These are phyloP conservation scores for Pulicaria dysenterica DNA, from an alignment of 129 eudicot species.

Conservation along the genomic window DNA sequence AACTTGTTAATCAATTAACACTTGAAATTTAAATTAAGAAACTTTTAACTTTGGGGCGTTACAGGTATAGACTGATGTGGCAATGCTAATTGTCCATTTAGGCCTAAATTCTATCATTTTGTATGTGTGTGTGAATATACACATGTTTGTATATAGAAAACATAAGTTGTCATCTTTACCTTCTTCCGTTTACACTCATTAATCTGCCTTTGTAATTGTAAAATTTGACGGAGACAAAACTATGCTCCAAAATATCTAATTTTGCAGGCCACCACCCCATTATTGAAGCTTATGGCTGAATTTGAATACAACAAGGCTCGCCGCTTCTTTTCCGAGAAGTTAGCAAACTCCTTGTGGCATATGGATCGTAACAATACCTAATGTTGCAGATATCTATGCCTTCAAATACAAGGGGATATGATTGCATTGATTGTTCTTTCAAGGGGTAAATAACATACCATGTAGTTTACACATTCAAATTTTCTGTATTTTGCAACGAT, in stretches of 20 bases:
- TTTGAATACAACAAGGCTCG: slow-evolving; percentile 91
- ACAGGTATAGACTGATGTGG: no score
- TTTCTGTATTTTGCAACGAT: slow-evolving; percentile 8
- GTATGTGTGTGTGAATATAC: no score
- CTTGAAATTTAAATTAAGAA: no score
- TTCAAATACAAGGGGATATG: slow-evolving; percentile 91
- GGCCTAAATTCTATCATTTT: no score
- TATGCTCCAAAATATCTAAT: not conserved
- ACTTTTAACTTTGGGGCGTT: no score
- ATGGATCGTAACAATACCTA: slow-evolving; percentile 78
- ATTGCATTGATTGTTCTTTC: slow-evolving; percentile 77
- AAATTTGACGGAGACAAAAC: no score
- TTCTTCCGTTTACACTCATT: no score
- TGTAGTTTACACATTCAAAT: slow-evolving; percentile 4
- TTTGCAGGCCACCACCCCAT: slow-evolving; percentile 89
- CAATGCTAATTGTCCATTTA: no score
- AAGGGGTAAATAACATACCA: slow-evolving; percentile 53
- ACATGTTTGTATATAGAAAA: no score
- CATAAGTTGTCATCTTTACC: no score
- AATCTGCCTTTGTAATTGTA: no score
- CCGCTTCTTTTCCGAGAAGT: slow-evolving; percentile 98
- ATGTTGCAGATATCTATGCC: slow-evolving; percentile 75
- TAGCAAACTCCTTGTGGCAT: slow-evolving; percentile 90
- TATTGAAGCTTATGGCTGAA: slow-evolving; percentile 91
- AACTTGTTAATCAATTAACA: no score